These are phyloP conservation scores for Capniomyces stellatus DNA, from an alignment of 371 early-diverging fungal species.

Conservation along the genomic window DNA sequence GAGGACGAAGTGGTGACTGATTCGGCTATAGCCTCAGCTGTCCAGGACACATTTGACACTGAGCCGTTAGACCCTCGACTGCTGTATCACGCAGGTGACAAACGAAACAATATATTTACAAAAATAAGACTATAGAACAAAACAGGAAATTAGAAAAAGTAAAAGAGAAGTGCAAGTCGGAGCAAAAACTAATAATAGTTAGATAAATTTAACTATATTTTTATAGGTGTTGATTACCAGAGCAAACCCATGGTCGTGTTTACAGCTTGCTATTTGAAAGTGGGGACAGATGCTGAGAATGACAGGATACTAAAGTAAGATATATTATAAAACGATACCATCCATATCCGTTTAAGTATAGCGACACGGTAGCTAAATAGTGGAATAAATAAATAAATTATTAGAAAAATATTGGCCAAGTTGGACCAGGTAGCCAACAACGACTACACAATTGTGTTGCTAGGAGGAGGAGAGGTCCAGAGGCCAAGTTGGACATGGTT, in stretches of 20 bases:
- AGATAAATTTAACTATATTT: not conserved
- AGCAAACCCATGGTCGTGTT: constrained; percentile 63
- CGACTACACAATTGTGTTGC: constrained; percentile 69
- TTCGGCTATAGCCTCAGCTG: too few relatives aligned
- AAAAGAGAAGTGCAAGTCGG: not conserved
- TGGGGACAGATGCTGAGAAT: not conserved
- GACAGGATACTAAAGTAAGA: not conserved
- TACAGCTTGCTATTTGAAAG: constrained; percentile 46
- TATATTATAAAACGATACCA: not conserved
- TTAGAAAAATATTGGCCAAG: not conserved
- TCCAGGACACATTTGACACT: too few relatives aligned
- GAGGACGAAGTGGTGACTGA: too few relatives aligned
- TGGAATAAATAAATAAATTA: not conserved
- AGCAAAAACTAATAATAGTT: not conserved
- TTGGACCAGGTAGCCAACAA: constrained; percentile 46
- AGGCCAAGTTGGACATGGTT: constrained; percentile 75
- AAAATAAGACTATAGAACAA: not conserved
- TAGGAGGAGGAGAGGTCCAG: constrained; percentile 57
- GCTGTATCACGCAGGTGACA: not conserved
- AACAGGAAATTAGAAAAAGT: not conserved
- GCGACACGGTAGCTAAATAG: not conserved
- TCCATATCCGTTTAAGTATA: not conserved
- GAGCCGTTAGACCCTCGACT: not conserved
- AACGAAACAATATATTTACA: not conserved
- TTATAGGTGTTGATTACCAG: constrained; percentile 37